phyloP scores from a whole-genome alignment of 2,329 filamentous ascomycete genomes.

The Aspergillus pseudonomiae region DNA sequence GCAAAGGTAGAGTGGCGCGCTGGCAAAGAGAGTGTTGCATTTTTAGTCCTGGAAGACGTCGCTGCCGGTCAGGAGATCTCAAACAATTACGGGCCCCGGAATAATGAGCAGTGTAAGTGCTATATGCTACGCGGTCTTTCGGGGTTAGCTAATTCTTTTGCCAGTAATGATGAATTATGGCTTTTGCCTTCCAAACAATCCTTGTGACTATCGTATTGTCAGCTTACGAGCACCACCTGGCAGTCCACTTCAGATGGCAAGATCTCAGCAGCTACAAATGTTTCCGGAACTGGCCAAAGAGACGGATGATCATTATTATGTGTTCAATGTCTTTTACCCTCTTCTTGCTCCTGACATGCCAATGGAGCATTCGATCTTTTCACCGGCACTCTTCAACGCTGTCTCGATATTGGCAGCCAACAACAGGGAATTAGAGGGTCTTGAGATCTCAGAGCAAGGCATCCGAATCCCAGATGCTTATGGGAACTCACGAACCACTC shows the following conservation, averaged over 20 bases:
- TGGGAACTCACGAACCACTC: conserved; percentile 40
- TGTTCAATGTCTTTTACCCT: conserved; percentile 51
- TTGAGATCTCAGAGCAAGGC: conserved; percentile 35
- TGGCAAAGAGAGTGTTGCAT: conserved; percentile 39
- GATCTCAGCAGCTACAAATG: conserved; percentile 36
- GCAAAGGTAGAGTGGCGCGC: conserved; percentile 63
- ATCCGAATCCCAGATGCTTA: conserved; percentile 36
- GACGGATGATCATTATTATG: conserved; percentile 44
- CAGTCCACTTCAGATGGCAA: conserved; percentile 42
- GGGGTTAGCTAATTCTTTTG: conserved; percentile 5
- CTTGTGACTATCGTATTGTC: conserved; percentile 48
- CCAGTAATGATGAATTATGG: conserved; percentile 51
- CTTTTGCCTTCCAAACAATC: conserved; percentile 48
- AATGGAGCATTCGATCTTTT: conserved; percentile 48
- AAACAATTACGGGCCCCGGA: conserved; percentile 77
- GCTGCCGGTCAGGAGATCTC: conserved; percentile 57
- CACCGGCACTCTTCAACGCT: conserved; percentile 46
- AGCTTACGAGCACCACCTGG: conserved; percentile 42
- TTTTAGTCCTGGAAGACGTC: conserved; percentile 52
- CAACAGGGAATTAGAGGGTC: conserved; percentile 41
- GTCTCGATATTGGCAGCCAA: conserved; percentile 47
- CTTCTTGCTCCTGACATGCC: conserved; percentile 34
- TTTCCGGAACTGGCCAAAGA: conserved; percentile 36
- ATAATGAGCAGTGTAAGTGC: conserved; percentile 65
- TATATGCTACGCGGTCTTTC: background rate